These are phyloP conservation scores for Paramecium tetraurelia DNA, from an alignment of 73 alveolate genomes.

Conservation along the genomic window DNA sequence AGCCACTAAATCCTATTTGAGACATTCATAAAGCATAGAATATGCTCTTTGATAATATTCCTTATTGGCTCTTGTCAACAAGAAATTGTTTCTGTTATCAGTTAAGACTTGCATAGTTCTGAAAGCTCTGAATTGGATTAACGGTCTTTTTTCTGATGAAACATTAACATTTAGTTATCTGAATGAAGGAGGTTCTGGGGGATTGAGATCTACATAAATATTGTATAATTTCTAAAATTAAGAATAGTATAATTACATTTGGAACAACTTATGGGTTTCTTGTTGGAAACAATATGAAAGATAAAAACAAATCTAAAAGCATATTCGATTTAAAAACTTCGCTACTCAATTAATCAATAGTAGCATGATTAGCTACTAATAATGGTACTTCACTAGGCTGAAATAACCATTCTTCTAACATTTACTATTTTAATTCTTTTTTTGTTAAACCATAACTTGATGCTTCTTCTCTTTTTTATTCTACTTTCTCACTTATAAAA, in stretches of 20 bases:
- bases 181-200: conserved; percentile 21
- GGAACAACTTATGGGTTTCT: neutral
- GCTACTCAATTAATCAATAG: conserved; percentile 25
- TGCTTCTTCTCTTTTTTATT: conserved; percentile 25
- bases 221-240: conserved; percentile 10
- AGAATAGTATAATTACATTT: neutral
- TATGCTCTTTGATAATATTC: neutral
- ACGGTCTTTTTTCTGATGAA: neutral
- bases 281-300: conserved; percentile 8
- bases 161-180: neutral
- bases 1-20: conserved; percentile 5
- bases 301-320: neutral
- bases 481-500: neutral
- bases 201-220: conserved; percentile 13
- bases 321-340: conserved; percentile 6
- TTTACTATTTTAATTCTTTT: conserved; percentile 17
- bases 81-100: conserved; percentile 17
- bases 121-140: conserved; percentile 14
- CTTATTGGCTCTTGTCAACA: neutral
- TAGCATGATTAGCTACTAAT: neutral
- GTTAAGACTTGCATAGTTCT: conserved; percentile 15
- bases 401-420: conserved; percentile 46
- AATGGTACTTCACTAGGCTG: conserved; percentile 39
- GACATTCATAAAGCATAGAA: conserved; percentile 18
- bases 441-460: neutral